These are phyloP conservation scores for Lactarius psammicola DNA, from an alignment of 768 basidiomycete species.

Conservation along the genomic window DNA sequence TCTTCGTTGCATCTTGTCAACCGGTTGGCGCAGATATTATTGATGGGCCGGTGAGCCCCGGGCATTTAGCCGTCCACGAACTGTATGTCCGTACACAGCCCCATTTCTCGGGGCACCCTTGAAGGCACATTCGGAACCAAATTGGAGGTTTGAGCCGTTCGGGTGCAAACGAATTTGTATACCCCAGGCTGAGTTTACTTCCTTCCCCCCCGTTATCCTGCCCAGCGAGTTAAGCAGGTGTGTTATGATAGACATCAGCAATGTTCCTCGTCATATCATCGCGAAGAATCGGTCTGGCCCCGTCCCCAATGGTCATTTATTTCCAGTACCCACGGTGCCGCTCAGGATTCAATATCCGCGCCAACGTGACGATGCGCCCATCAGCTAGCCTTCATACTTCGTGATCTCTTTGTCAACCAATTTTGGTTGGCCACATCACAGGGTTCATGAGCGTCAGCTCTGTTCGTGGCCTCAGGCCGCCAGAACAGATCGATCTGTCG, in stretches of 20 bases:
- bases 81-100: slow-evolving; percentile 7
- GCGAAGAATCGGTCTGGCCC: neutral
- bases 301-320: slow-evolving; percentile 2
- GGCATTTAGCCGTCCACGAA: slow-evolving; percentile 14
- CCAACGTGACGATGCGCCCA: slow-evolving; percentile 25
- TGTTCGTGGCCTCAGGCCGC: slow-evolving; percentile 16
- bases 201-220: neutral
- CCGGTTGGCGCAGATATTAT: slow-evolving; percentile 4
- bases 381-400: slow-evolving; percentile 22
- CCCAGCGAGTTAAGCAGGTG: neutral
- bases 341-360: slow-evolving; percentile 13
- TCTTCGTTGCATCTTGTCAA: neutral
- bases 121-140: neutral
- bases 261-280: neutral
- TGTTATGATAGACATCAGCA: neutral
- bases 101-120: slow-evolving; percentile 4
- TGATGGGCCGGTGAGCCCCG: slow-evolving; percentile 18
- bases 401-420: slow-evolving; percentile 7
- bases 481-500: slow-evolving; percentile 14
- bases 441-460: slow-evolving; percentile 6
- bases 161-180: neutral
- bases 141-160: slow-evolving; percentile 1
- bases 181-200: too few species aligned
- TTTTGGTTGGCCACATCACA: slow-evolving; percentile 19
- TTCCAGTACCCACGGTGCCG: slow-evolving; percentile 18